These are phyloP conservation scores for Ciborinia camelliae DNA, from an alignment of 2,329 filamentous ascomycete genomes.

Conservation along the genomic window DNA sequence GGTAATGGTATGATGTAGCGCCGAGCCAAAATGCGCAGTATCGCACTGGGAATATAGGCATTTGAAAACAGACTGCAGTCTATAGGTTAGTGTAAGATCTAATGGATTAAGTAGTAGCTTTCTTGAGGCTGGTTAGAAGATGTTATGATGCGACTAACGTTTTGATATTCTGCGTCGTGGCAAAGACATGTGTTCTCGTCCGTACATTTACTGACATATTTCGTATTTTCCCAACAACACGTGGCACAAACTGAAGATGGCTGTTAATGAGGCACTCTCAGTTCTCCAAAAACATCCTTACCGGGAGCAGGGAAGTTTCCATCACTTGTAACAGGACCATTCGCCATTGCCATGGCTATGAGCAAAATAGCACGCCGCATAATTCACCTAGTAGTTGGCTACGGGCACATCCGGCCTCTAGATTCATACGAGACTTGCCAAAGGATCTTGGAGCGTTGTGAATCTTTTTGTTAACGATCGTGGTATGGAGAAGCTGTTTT, in stretches of 20 bases:
- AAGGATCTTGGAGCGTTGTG: neutral
- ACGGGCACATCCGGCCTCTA: neutral
- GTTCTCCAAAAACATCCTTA: slow-evolving; percentile 6
- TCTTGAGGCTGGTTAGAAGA: neutral
- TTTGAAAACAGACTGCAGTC: slow-evolving; percentile 37
- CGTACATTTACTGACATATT: slow-evolving; percentile 37
- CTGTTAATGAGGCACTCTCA: slow-evolving; percentile 4
- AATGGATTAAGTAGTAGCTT: neutral
- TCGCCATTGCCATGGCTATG: slow-evolving; percentile 20
- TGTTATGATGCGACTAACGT: slow-evolving; percentile 27
- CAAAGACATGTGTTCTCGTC: slow-evolving; percentile 36
- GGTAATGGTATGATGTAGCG: slow-evolving; percentile 37
- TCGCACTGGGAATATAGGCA: slow-evolving; percentile 41
- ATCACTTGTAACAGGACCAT: slow-evolving; percentile 20
- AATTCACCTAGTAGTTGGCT: neutral
- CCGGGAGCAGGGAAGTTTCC: slow-evolving; percentile 24
- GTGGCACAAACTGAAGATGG: slow-evolving; percentile 33
- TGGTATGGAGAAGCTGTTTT: neutral
- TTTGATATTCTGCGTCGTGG: slow-evolving; percentile 36
- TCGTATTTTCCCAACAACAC: slow-evolving; percentile 40
- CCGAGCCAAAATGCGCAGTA: slow-evolving; percentile 37
- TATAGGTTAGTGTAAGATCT: slow-evolving; percentile 1
- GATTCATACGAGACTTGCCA: neutral
- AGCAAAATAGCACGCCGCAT: slow-evolving; percentile 22
- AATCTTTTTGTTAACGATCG: neutral